Percentiles rank a stretch among this genome's conserved stretches.
Evolutionary conservation across 257 asterid genomes (phyloP).

Genomic region (Anisodus tanguticus): DNA sequence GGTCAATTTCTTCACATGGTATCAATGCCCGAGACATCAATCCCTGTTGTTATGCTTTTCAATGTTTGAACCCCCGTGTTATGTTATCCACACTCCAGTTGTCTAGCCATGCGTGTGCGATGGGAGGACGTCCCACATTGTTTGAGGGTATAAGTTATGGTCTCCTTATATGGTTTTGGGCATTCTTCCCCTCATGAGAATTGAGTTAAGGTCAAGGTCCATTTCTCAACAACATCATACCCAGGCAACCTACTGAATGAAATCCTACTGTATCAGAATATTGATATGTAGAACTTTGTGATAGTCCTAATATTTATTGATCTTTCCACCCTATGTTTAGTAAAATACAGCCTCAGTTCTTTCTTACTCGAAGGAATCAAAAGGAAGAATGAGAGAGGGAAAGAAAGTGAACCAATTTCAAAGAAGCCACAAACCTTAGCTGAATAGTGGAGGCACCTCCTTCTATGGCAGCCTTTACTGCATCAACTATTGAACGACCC

Average conservation of each 20-base stretch:
- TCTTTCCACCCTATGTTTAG: not conserved
- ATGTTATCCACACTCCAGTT: not conserved
- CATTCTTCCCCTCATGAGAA: no score
- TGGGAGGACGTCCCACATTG: not conserved
- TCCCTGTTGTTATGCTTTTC: not conserved
- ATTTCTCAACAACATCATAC: not conserved
- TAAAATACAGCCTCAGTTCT: not conserved
- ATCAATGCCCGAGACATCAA: not conserved
- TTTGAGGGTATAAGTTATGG: not conserved
- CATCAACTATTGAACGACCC: slow-evolving; percentile 78
- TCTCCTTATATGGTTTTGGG: no score
- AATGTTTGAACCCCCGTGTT: not conserved
- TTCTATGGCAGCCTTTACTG: slow-evolving; percentile 81
- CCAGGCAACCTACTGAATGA: not conserved
- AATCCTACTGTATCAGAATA: slow-evolving; percentile 11
- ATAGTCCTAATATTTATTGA: not conserved
- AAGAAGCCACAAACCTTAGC: slow-evolving; percentile 62
- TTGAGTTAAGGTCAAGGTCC: not conserved
- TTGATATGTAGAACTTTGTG: slow-evolving; percentile 5
- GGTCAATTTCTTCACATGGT: not conserved
- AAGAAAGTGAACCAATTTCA: slow-evolving; percentile 1
- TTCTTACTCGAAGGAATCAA: not conserved
- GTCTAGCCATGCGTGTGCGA: not conserved
- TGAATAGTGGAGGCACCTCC: slow-evolving; percentile 97
- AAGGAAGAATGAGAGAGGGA: not conserved